phyloP scores from a whole-genome alignment of 176 grass and related monocot genomes.

The Ensete ventricosum region DNA sequence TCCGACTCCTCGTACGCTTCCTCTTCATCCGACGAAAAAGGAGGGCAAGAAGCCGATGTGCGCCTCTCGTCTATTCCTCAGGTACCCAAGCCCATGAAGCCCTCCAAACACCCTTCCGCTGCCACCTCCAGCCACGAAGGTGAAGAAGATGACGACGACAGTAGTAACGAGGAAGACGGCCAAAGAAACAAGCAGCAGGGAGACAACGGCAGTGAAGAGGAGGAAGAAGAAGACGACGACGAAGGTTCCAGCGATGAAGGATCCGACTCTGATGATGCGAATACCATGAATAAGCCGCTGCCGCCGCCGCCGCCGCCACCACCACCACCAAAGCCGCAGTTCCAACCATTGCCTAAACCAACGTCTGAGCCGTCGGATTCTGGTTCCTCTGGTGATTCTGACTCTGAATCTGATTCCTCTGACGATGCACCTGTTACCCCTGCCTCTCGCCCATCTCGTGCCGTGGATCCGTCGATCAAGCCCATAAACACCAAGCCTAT shows the following conservation, averaged over 20 bases:
- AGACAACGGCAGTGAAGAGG: background rate
- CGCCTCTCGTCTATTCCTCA: slow-evolving; percentile 24
- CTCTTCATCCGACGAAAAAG: slow-evolving; percentile 37
- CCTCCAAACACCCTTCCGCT: background rate
- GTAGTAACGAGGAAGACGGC: background rate
- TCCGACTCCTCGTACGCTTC: slow-evolving; percentile 22
- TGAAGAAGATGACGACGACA: slow-evolving; percentile 33
- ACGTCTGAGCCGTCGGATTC: background rate
- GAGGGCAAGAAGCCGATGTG: background rate
- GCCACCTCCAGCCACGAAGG: slow-evolving; percentile 14
- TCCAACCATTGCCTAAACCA: slow-evolving; percentile 8
- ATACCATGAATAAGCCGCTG: background rate
- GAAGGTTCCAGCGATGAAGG: background rate
- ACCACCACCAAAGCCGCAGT: slow-evolving; percentile 24
- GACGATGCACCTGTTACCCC: slow-evolving; percentile 27
- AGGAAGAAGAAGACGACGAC: slow-evolving; percentile 14
- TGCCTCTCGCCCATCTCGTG: slow-evolving; percentile 28
- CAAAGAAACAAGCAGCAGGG: background rate
- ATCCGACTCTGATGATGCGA: slow-evolving; percentile 25
- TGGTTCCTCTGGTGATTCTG: slow-evolving; percentile 25
- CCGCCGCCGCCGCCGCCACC: slow-evolving; percentile 13
- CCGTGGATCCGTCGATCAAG: slow-evolving; percentile 47
- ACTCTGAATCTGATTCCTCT: slow-evolving; percentile 23
- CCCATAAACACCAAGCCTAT: slow-evolving; percentile 60
- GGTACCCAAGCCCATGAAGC: slow-evolving; percentile 12